Conservation (phyloP, 2,329 filamentous ascomycete species). For the Atkinsonella hypoxylon region DNA sequence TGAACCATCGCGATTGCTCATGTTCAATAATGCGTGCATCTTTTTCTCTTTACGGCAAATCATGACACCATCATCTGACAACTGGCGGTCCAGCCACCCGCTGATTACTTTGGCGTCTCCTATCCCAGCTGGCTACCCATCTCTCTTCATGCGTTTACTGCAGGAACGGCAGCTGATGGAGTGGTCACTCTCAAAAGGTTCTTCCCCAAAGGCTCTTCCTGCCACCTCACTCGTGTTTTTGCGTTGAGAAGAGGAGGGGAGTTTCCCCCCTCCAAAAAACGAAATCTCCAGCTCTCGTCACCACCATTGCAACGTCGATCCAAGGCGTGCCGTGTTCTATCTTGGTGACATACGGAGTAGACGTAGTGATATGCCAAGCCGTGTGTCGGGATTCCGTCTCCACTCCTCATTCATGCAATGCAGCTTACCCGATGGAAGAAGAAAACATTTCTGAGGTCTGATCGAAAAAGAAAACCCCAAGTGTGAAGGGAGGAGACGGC, state of each 20-base stretch:
- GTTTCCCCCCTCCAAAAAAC: neutral
- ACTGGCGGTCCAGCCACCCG: neutral
- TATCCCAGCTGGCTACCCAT: neutral
- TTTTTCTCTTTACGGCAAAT: neutral
- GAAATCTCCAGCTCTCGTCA: neutral
- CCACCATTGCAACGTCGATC: neutral
- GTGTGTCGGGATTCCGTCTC: neutral
- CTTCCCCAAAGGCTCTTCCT: too few relatives aligned
- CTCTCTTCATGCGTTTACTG: neutral
- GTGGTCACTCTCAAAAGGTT: too few relatives aligned
- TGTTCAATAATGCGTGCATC: too few relatives aligned
- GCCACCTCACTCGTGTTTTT: too few relatives aligned
- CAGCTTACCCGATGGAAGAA: neutral
- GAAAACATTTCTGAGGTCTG: neutral
- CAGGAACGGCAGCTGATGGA: neutral
- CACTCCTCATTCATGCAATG: neutral
- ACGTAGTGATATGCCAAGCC: neutral
- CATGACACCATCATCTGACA: neutral
- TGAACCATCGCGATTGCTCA: too few relatives aligned
- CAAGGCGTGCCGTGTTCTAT: neutral
- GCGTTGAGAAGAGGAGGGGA: too few relatives aligned
- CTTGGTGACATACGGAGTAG: too few relatives aligned
- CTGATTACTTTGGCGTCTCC: neutral
- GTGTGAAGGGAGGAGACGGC: neutral
- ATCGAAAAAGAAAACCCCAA: neutral